phyloP scores from a whole-genome alignment of 2,329 filamentous ascomycete genomes.

The Emergomyces orientalis region DNA sequence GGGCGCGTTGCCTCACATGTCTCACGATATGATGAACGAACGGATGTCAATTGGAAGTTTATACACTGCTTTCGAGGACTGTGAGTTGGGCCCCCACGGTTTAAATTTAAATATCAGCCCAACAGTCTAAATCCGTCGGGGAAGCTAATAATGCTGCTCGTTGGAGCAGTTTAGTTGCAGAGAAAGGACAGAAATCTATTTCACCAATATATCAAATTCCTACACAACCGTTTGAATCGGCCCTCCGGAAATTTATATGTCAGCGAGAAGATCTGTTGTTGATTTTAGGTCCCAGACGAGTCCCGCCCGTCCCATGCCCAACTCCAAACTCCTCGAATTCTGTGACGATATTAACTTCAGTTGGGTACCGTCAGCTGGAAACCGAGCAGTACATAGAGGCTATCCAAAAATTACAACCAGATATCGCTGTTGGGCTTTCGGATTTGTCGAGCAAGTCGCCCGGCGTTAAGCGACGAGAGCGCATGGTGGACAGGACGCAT shows the following conservation, averaged over 20 bases:
- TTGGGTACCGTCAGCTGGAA: conserved; percentile 66
- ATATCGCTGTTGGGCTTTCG: conserved; percentile 68
- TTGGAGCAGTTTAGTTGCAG: conserved; percentile 49
- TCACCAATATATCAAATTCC: conserved; percentile 46
- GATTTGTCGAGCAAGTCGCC: conserved; percentile 56
- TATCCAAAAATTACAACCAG: conserved; percentile 58
- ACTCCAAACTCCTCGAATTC: conserved; percentile 58
- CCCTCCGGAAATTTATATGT: conserved; percentile 68
- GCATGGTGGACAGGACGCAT: conserved; percentile 80
- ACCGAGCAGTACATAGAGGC: conserved; percentile 60
- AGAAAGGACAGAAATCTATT: conserved; percentile 43
- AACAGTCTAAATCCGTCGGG: conserved; percentile 12
- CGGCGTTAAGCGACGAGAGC: conserved; percentile 62
- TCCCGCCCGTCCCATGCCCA: conserved; percentile 64
- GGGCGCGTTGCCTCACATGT: conserved; percentile 76
- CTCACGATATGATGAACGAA: conserved; percentile 67
- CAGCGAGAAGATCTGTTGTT: conserved; percentile 57
- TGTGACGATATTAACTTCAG: conserved; percentile 73
- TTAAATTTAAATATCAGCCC: neutral
- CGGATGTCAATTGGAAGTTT: conserved; percentile 58
- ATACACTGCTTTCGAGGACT: conserved; percentile 85
- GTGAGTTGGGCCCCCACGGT: conserved; percentile 46
- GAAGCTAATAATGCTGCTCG: conserved; percentile 25
- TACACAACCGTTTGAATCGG: conserved; percentile 39
- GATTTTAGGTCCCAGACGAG: conserved; percentile 67